These are phyloP conservation scores for Talaromyces sp. DNA, from an alignment of 2,329 filamentous ascomycete species.

Conservation along the genomic window DNA sequence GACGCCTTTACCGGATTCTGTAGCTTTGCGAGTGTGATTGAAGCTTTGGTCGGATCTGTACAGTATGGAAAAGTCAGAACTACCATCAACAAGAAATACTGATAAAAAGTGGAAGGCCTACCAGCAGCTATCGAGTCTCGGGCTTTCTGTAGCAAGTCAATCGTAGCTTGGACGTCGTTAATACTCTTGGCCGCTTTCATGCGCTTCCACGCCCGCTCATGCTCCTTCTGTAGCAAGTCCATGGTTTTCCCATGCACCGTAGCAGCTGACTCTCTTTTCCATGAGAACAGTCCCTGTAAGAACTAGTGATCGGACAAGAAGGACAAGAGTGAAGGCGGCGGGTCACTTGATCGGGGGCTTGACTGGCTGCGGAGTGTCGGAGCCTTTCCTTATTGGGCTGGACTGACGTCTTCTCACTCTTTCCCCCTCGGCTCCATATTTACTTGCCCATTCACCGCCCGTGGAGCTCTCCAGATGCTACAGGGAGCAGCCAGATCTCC, in stretches of 20 bases:
- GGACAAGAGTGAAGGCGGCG: not conserved
- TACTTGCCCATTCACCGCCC: not conserved
- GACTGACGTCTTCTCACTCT: constrained; percentile 1
- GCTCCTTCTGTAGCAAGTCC: constrained; percentile 68
- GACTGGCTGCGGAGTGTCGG: not conserved
- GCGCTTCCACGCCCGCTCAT: constrained; percentile 66
- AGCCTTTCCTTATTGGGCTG: not conserved
- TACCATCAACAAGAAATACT: not conserved
- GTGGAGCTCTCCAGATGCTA: constrained; percentile 2
- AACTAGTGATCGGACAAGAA: not conserved
- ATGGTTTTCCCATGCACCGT: constrained; percentile 37
- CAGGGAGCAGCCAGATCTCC: not conserved
- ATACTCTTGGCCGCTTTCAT: constrained; percentile 69
- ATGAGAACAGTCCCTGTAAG: not conserved
- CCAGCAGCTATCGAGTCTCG: constrained; percentile 70
- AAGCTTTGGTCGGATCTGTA: constrained; percentile 65
- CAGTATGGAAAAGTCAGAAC: not conserved
- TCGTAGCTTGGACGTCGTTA: constrained; percentile 75
- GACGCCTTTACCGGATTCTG: constrained; percentile 80
- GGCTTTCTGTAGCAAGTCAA: constrained; percentile 70
- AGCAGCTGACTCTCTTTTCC: constrained; percentile 3
- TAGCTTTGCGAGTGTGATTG: constrained; percentile 73
- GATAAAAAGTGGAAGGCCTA: constrained; percentile 35
- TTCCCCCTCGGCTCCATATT: constrained; percentile 2
- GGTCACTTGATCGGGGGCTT: not conserved